Conservation (phyloP, 768 basidiomycete genomes). For the Xerocomus potaroensis region DNA sequence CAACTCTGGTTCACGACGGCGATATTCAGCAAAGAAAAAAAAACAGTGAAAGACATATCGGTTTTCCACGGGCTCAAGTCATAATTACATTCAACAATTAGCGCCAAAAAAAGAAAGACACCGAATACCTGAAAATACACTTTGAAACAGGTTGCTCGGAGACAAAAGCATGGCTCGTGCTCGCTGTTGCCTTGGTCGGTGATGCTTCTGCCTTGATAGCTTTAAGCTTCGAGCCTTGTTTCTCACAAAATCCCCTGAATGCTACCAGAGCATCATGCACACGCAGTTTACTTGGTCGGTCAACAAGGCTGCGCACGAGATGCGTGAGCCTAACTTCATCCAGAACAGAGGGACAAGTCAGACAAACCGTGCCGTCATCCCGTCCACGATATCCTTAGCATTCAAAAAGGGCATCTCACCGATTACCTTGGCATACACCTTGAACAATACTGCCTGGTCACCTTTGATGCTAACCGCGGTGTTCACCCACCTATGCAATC, state of each 20-base stretch:
- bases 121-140: background rate
- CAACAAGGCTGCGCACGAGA: conserved; percentile 38
- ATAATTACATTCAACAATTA: too few species aligned
- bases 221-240: conserved; percentile 36
- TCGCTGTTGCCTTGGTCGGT: background rate
- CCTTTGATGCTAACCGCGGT: conserved; percentile 38
- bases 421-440: conserved; percentile 42
- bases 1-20: too few species aligned
- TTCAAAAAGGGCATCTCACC: conserved; percentile 56
- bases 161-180: background rate
- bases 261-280: conserved; percentile 49
- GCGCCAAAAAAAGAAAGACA: background rate
- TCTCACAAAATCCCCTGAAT: conserved; percentile 46
- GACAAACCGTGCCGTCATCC: conserved; percentile 52
- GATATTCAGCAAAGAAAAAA: too few species aligned
- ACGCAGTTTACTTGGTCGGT: conserved; percentile 51
- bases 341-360: background rate
- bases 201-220: conserved; percentile 26
- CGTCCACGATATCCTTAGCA: conserved; percentile 47
- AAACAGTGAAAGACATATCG: too few species aligned
- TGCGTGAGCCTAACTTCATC: background rate
- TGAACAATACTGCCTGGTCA: conserved; percentile 33
- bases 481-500: conserved; percentile 56
- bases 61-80: too few species aligned
- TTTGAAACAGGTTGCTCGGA: background rate